These are phyloP conservation scores for Aspergillus indologenus DNA, from an alignment of 495 filamentous ascomycete species.

Conservation along the genomic window DNA sequence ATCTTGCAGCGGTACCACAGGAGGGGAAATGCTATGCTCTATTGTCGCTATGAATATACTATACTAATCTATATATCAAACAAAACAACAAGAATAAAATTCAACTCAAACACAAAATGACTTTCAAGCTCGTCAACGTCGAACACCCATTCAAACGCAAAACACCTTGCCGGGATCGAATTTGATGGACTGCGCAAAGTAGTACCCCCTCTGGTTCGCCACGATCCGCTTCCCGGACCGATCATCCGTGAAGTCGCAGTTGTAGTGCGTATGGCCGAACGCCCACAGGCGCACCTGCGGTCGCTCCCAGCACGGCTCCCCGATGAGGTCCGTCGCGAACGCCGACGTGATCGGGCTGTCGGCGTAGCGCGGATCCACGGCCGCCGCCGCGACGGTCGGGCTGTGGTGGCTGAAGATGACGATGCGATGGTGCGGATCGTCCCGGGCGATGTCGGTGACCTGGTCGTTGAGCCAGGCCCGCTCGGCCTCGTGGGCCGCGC, in stretches of 20 bases:
- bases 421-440: conserved; percentile 37
- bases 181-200: conserved; percentile 27
- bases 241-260: conserved; percentile 39
- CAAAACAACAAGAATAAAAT: no score
- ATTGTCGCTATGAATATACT: not conserved
- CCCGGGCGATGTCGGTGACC: conserved; percentile 32
- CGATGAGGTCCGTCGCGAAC: conserved; percentile 48
- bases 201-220: conserved; percentile 40
- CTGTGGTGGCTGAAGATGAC: conserved; percentile 54
- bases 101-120: not conserved
- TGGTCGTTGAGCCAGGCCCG: conserved; percentile 50
- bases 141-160: not conserved
- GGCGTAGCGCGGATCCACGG: conserved; percentile 40
- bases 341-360: conserved; percentile 36
- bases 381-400: conserved; percentile 36
- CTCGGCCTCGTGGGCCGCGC: conserved; percentile 37
- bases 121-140: not conserved
- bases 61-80: not conserved
- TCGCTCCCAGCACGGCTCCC: conserved; percentile 45
- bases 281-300: conserved; percentile 49
- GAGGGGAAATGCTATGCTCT: not conserved
- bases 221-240: conserved; percentile 30
- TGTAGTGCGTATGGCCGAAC: conserved; percentile 58
- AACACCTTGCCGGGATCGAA: conserved; percentile 30
- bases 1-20: not conserved